A percentile compares a stretch with the other conserved stretches of the same genome.
phyloP scores from a whole-genome alignment of 1,139 yeast species.

The Debaryomyces subglobosus region DNA sequence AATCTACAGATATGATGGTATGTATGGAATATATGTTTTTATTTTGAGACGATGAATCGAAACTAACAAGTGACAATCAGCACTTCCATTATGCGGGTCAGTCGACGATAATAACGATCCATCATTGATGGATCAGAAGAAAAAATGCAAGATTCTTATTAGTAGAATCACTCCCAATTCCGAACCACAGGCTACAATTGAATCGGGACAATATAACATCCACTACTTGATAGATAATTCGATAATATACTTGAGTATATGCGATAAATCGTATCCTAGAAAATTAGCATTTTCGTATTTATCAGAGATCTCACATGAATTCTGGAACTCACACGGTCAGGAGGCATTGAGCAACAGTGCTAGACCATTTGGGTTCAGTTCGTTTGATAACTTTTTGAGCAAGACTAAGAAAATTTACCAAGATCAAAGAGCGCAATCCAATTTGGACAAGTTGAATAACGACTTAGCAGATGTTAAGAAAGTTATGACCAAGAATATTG shows the following conservation, averaged over 20 bases:
- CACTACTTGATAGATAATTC: slow-evolving; percentile 70
- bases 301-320: slow-evolving; percentile 80
- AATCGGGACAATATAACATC: slow-evolving; percentile 72
- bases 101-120: slow-evolving; percentile 76
- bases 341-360: slow-evolving; percentile 66
- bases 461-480: slow-evolving; percentile 93
- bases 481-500: slow-evolving; percentile 95
- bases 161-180: slow-evolving; percentile 78
- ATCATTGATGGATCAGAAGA: slow-evolving; percentile 72
- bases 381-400: slow-evolving; percentile 79
- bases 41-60: background rate
- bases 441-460: slow-evolving; percentile 79
- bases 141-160: slow-evolving; percentile 78
- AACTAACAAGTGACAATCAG: slow-evolving; percentile 36
- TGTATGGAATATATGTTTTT: too few species aligned
- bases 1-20: slow-evolving; percentile 73
- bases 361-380: slow-evolving; percentile 88
- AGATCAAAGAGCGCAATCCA: slow-evolving; percentile 88
- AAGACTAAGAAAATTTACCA: slow-evolving; percentile 88
- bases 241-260: slow-evolving; percentile 76
- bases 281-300: slow-evolving; percentile 88
- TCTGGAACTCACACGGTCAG: slow-evolving; percentile 73
- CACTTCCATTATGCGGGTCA: slow-evolving; percentile 89
- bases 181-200: slow-evolving; percentile 85
- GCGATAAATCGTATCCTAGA: slow-evolving; percentile 80